Percentiles rank a stretch among this genome's conserved stretches.
phyloP scores from a whole-genome alignment of 2,329 filamentous ascomycete species.

The Penicillium sclerotigenum region DNA sequence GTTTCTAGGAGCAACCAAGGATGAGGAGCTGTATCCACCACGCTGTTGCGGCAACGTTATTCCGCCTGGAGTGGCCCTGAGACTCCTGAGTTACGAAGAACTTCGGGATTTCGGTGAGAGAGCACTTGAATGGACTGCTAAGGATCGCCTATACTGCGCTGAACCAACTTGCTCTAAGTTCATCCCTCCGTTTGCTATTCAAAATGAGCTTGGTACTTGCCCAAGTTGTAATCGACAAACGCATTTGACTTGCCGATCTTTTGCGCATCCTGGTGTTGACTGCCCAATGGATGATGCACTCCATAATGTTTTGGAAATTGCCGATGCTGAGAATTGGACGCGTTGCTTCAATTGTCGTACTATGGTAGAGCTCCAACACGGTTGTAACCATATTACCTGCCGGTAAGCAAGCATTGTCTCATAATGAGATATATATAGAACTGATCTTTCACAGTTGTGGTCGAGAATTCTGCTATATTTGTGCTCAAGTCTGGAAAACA shows the following conservation, averaged over 20 bases:
- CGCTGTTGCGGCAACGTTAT: constrained; percentile 17
- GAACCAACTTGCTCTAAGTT: constrained; percentile 20
- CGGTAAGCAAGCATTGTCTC: constrained; percentile 4
- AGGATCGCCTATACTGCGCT: constrained; percentile 20
- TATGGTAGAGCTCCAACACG: constrained; percentile 14
- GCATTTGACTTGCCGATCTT: constrained; percentile 14
- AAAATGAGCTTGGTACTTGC: constrained; percentile 13
- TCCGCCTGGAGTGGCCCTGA: background rate
- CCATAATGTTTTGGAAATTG: constrained; percentile 12
- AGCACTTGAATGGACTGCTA: constrained; percentile 12
- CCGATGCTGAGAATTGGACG: constrained; percentile 6
- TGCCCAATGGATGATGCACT: constrained; percentile 16
- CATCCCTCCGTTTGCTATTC: constrained; percentile 14
- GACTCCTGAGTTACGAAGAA: constrained; percentile 10
- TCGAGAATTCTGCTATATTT: constrained; percentile 11
- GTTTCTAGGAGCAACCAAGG: constrained; percentile 14
- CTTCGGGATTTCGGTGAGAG: constrained; percentile 10
- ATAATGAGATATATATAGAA: background rate
- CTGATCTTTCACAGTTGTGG: constrained; percentile 10
- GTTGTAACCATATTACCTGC: constrained; percentile 21
- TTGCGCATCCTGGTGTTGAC: constrained; percentile 15
- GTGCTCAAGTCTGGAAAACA: constrained; percentile 6
- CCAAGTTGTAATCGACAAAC: constrained; percentile 12
- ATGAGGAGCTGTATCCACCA: constrained; percentile 19
- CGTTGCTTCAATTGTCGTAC: constrained; percentile 14